Base-by-base conservation (phyloP, 2,329 filamentous ascomycete species). In the Teratosphaeria zuluensis region DNA sequence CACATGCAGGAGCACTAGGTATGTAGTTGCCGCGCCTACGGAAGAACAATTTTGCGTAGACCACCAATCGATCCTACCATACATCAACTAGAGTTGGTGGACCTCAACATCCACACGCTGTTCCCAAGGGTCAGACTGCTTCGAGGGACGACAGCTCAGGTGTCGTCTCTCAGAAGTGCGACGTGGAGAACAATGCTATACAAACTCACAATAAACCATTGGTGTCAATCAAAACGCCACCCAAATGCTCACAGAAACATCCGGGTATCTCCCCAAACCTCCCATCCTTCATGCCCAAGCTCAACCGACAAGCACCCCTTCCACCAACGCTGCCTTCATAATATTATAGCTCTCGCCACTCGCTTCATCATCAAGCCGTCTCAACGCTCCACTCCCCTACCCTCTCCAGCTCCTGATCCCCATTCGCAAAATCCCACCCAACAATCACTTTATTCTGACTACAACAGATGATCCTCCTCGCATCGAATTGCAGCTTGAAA, bases 401-500 rank as follows among this genome's bases (percentile, higher is more conserved):
- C 63, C 67, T 62, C 58, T 70, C 70, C 52, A 73, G 59, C 55
- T 95, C 88, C 58, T 82, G 75, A 64, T 99, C 92, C 4, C 84
- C 87, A 65, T 91, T 90, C 60, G 91, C 94, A 79, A 97, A 99
- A 73, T 99, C 94, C 94, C 94, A 99, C 0, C 92, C 94, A 0
- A 97, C 90, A 69, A 99, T 97, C 16, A 88, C 85, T 46, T 86
- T 86, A 58, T 94, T 90, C 72, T 97, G 92, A 63, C 89, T 94
- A 71, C 92, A 96, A 76, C 92, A 96, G 57, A 99, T 88, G 65
- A 99, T 95, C 66, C 92, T 86, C 24, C 91, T 83, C 0, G 91
- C 89, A 70, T 99, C 94, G 66, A 96, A 99, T 72, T 99, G 94
- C 38, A 97, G 79, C 74, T 99, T 99, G 79, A 97, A 99, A 2